phyloP scores from a whole-genome alignment of 1,139 yeast species.

The Scheffersomyces cryptocercus region DNA sequence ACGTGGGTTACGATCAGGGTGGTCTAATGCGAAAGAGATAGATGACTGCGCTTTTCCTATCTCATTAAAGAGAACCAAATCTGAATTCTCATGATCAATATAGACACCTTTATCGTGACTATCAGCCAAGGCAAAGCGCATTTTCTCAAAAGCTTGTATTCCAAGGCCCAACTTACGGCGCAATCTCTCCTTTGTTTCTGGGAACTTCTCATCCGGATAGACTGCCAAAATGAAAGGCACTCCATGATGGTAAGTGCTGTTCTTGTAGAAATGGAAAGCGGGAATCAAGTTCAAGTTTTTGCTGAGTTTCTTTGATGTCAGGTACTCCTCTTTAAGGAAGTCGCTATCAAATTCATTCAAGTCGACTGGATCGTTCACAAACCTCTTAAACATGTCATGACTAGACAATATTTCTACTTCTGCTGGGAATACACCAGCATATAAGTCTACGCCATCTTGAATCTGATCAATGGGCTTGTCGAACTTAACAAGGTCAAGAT shows the following conservation, averaged over 20 bases:
- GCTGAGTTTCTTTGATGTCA: conserved; percentile 32
- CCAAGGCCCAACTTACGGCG: conserved; percentile 72
- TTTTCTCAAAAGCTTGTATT: conserved; percentile 73
- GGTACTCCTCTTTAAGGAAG: conserved; percentile 25
- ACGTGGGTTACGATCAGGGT: conserved; percentile 69
- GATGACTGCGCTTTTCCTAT: conserved; percentile 41
- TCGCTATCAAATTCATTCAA: conserved; percentile 27
- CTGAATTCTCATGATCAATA: conserved; percentile 54
- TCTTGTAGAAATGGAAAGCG: conserved; percentile 74
- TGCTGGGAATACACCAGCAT: conserved; percentile 47
- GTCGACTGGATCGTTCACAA: conserved; percentile 18
- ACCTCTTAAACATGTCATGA: conserved; percentile 40
- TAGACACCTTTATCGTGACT: conserved; percentile 41
- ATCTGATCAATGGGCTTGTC: conserved; percentile 38
- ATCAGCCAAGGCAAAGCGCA: conserved; percentile 63
- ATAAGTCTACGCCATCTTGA: conserved; percentile 37
- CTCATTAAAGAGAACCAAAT: conserved; percentile 55
- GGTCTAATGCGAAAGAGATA: conserved; percentile 72
- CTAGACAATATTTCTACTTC: conserved; percentile 41
- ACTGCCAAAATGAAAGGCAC: conserved; percentile 79
- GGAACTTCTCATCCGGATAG: conserved; percentile 62
- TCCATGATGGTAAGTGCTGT: conserved; percentile 74
- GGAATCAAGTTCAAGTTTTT: conserved; percentile 45
- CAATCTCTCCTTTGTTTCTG: conserved; percentile 67
- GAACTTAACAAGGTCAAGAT: conserved; percentile 37